Base-by-base conservation (phyloP, 2,329 filamentous ascomycete species). In the Diaporthe helianthi region DNA sequence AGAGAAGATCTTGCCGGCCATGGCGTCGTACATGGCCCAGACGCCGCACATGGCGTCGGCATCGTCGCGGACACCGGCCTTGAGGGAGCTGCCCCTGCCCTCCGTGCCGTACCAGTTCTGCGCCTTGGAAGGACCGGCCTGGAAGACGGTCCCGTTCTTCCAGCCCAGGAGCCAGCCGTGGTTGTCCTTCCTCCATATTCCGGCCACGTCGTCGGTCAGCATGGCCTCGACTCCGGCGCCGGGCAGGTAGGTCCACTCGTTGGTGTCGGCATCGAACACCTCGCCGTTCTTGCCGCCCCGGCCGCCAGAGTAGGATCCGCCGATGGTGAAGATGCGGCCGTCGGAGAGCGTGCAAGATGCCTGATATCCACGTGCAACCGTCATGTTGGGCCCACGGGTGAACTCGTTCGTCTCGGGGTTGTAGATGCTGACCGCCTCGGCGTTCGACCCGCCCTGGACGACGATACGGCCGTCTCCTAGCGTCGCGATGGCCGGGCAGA, bases 11-110 rank as follows among this genome's bases (percentile, higher is more conserved):
- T 87, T 87, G 38, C 87, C 87, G 1, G 82, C 81, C 67, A 86
- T 82, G 33, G 86, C 85, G 73, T 89, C 86, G 72, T 84, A 89
- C 86, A 89, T 88, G 71, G 86, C 81, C 6, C 83, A 82, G 58
- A 82, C 83, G 15, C 86, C 87, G 69, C 81, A 83, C 87, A 89
- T 89, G 3, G 85, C 81, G 13, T 80, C 75, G 36, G 83, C 81
- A 9, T 79, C 78, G 26, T 76, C 78, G 5, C 85, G 79, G 3
- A 71, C 77, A 0, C 86, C 86, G 1, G 85, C 86, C 12, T 74
- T 71, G 3, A 73, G 72, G 19, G 75, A 74, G 1, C n/a, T n/a
- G n/a, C 87, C 86, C 38, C 75, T 76, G 7, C 81, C 83, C 1
- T 73, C 73, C 0, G 82, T 85, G 38, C 79, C 78, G 72, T 84